Evolutionary conservation across 2,329 filamentous ascomycete genomes (phyloP).

Genomic region (Anthostomella pinea): DNA sequence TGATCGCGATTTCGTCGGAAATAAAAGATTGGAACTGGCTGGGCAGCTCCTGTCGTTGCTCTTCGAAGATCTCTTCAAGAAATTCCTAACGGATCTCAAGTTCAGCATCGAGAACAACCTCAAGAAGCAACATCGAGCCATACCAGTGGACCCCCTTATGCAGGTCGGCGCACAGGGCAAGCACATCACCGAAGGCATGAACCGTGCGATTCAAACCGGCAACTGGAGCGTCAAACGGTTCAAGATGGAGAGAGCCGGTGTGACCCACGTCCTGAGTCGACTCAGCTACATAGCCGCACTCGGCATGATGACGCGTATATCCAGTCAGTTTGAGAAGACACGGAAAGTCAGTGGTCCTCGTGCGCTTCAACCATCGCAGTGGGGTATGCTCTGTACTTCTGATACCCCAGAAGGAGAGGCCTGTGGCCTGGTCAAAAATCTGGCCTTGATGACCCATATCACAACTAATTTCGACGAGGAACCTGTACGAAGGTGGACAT

Average conservation of each 20-base stretch:
- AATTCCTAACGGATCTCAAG: constrained; percentile 85
- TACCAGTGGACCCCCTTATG: constrained; percentile 81
- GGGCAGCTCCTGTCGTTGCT: constrained; percentile 90
- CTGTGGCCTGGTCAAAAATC: constrained; percentile 95
- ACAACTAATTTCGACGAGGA: constrained; percentile 94
- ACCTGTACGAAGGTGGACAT: constrained; percentile 82
- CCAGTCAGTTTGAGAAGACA: constrained; percentile 98
- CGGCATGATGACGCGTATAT: constrained; percentile 99
- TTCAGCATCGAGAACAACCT: constrained; percentile 92
- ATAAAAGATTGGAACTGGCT: constrained; percentile 92
- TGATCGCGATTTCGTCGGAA: constrained; percentile 95
- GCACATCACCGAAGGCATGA: constrained; percentile 88
- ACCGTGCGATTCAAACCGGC: constrained; percentile 92
- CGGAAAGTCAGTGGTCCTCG: constrained; percentile 93
- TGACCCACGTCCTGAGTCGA: constrained; percentile 92
- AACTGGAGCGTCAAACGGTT: constrained; percentile 99
- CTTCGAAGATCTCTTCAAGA: constrained; percentile 98
- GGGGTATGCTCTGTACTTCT: constrained; percentile 95
- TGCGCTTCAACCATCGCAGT: constrained; percentile 94
- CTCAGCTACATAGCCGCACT: constrained; percentile 95
- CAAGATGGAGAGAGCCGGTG: constrained; percentile 95
- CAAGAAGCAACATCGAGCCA: constrained; percentile 87
- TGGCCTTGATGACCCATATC: constrained; percentile 98
- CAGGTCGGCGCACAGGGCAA: constrained; percentile 83
- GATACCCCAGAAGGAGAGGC: constrained; percentile 99